Conservation (phyloP, 441 rosid species). For the Biscutella auriculata region DNA sequence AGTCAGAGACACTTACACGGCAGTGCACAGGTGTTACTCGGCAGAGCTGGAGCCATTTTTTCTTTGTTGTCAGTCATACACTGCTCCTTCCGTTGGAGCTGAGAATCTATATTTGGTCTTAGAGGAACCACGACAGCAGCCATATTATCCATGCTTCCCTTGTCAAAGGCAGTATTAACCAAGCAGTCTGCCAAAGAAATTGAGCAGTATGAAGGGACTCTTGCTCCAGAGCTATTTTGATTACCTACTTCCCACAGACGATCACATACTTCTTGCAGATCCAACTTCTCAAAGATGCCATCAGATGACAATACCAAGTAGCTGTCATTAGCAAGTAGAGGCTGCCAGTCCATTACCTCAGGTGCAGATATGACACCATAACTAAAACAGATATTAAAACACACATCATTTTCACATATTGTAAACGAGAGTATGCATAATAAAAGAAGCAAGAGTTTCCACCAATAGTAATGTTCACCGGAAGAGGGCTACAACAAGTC, state of each 20-base stretch:
- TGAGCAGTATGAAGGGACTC: conserved; percentile 52
- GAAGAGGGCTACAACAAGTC: neutral
- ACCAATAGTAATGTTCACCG: neutral
- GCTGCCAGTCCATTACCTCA: conserved; percentile 80
- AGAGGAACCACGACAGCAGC: conserved; percentile 80
- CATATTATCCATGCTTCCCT: conserved; percentile 82
- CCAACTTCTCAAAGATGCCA: conserved; percentile 80
- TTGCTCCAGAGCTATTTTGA: conserved; percentile 28
- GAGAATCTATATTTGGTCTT: conserved; percentile 32
- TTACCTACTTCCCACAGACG: conserved; percentile 49
- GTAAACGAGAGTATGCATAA: neutral
- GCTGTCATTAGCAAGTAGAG: conserved; percentile 58
- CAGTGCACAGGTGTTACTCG: conserved; percentile 26
- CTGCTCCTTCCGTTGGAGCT: conserved; percentile 29
- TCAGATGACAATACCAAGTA: conserved; percentile 87
- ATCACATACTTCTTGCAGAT: conserved; percentile 77
- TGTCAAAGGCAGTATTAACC: conserved; percentile 55
- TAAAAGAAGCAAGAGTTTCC: neutral
- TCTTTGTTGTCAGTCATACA: conserved; percentile 26
- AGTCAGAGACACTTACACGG: conserved; percentile 36
- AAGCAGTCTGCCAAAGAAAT: conserved; percentile 75
- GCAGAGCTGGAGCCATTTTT: conserved; percentile 24
- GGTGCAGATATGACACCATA: conserved; percentile 88
- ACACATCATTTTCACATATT: neutral
- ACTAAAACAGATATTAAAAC: conserved; percentile 26